Evolutionary conservation across 164 flowering plant genomes (phyloP).

Genomic region (Annona cherimola): DNA sequence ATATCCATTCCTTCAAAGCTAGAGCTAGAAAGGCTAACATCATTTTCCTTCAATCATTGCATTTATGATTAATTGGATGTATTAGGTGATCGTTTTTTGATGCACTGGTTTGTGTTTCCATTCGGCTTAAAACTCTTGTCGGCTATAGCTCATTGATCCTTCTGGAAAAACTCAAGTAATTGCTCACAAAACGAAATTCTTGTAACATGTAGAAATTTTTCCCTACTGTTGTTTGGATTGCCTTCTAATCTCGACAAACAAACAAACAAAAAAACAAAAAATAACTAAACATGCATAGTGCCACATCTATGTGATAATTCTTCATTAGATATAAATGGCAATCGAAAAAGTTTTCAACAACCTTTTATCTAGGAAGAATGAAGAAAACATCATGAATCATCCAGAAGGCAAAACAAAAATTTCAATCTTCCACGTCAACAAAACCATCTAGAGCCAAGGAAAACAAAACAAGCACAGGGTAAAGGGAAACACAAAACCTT

Average conservation of each 20-base stretch:
- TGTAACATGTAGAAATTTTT: neutral
- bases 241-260: neutral
- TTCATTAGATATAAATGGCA: no score
- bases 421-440: neutral
- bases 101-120: no score
- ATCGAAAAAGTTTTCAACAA: neutral
- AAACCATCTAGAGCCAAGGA: neutral
- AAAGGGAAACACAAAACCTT: constrained; percentile 45
- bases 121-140: no score
- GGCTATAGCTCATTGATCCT: no score
- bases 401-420: no score
- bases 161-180: no score
- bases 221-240: neutral
- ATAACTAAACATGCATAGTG: neutral
- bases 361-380: neutral
- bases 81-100: no score
- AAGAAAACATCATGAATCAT: neutral
- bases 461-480: neutral
- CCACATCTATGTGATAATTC: neutral
- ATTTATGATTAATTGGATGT: no score
- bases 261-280: neutral
- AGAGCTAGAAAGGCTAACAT: no score
- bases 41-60: no score
- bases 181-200: neutral
- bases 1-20: no score